Evolutionary conservation across 805 yeast genomes (phyloP), one percentile per base, ranked within the genome.

Genomic region (Metschnikowia cerradonensis): DNA sequence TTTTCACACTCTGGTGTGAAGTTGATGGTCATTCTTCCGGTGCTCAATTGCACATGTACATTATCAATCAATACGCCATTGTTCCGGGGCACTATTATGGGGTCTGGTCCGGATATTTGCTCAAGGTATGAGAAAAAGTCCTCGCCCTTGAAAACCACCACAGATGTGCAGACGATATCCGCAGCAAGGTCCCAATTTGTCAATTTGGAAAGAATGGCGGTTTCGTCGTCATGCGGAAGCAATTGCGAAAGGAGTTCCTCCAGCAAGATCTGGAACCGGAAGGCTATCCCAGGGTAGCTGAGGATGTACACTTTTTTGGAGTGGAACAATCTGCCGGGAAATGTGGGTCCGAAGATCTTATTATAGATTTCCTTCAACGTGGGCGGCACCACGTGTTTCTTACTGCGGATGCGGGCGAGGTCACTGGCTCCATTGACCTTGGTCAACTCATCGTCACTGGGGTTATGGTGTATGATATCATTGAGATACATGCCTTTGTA

Each of bases 281-380:
- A 82, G 0, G 79, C 68, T 3, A 82, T 67, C 0, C 88, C 88
- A 1, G 82, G 80, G 56, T 82, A 82, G 20, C 81, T 75, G 23
- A 82, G 65, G 10, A 72, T 63, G 56, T 81, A 82, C 19, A 61
- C 54, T 13, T 62, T 59, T 17, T 57, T 41, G 3, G 52, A 54
- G 1, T 50, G 48, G 41, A 67, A 62, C 8, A 71, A 56, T 26
- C 58, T 62, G 0, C 86, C 87, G 1, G 84, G 83, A 52, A 77
- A 80, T 0, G 87, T 82, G 1, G 86, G 86, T 0, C 88, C 88
- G 60, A 82, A 79, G 2, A 76, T 68, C 59, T 75, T 77, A 57
- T 81, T 80, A 62, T 82, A 82, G 2, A 82, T 69, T 15, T 68
- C 64, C 42, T 74, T 76, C 54, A 80, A 67, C 1, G 67, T 60